Evolutionary conservation across 2,329 filamentous ascomycete species (phyloP).

Genomic region (Fusarium sp.): DNA sequence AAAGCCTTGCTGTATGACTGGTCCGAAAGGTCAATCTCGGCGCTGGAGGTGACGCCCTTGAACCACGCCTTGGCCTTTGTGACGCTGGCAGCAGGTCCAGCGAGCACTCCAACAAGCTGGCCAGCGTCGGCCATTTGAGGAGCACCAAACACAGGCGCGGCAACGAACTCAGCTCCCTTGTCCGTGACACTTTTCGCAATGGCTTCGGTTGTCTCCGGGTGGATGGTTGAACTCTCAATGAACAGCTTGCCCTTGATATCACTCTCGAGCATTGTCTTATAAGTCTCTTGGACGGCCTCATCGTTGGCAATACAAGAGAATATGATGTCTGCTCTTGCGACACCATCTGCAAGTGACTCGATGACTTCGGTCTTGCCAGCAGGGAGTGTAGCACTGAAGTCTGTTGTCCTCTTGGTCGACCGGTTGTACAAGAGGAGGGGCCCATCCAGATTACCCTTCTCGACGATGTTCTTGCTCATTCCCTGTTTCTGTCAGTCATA

Average conservation of each 20-base stretch:
- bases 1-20: constrained; percentile 76
- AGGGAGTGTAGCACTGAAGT: constrained; percentile 71
- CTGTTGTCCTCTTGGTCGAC: constrained; percentile 72
- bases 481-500: constrained; percentile 62
- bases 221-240: constrained; percentile 88
- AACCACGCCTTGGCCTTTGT: constrained; percentile 76
- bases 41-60: constrained; percentile 76
- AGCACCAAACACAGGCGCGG: constrained; percentile 76
- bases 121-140: constrained; percentile 78
- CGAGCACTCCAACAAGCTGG: constrained; percentile 77
- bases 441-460: constrained; percentile 77
- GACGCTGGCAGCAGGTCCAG: constrained; percentile 71
- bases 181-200: constrained; percentile 68
- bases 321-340: constrained; percentile 78
- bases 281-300: constrained; percentile 72
- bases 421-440: constrained; percentile 87
- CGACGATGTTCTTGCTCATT: constrained; percentile 85
- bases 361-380: constrained; percentile 72
- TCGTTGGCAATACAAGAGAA: constrained; percentile 87
- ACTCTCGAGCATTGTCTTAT: constrained; percentile 65
- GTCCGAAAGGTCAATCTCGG: constrained; percentile 76
- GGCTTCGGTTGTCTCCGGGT: constrained; percentile 81
- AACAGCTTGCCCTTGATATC: constrained; percentile 79
- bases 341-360: constrained; percentile 72
- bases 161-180: constrained; percentile 78